Evolutionary conservation across 306 rosid genomes (phyloP).

Genomic region (Sicyos baderoa): DNA sequence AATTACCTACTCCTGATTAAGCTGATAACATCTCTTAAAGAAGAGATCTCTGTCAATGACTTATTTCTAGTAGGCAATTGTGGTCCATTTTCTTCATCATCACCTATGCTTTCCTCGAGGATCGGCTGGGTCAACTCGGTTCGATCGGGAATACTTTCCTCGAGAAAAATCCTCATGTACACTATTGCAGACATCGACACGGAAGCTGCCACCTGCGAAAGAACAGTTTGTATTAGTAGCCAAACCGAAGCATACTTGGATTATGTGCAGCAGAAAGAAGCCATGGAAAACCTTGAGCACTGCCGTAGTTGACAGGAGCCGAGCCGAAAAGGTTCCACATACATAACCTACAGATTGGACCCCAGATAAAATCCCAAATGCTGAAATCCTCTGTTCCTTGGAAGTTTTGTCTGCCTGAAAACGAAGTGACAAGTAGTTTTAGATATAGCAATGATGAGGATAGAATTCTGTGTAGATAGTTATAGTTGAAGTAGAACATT

Average conservation of each 20-base stretch:
- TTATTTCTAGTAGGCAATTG: conserved; percentile 19
- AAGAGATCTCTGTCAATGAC: conserved; percentile 44
- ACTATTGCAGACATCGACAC: conserved; percentile 42
- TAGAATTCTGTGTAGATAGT: no score
- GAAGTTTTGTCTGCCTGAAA: conserved; percentile 57
- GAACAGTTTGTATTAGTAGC: background rate
- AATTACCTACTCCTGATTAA: conserved; percentile 51
- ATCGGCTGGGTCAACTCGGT: conserved; percentile 39
- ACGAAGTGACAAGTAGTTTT: background rate
- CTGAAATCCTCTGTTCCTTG: conserved; percentile 41
- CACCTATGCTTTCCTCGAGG: conserved; percentile 27
- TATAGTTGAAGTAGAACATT: no score
- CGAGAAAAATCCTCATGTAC: conserved; percentile 72
- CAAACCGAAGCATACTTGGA: background rate
- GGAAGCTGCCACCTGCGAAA: conserved; percentile 49
- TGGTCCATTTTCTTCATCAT: conserved; percentile 17
- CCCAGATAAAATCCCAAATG: conserved; percentile 74
- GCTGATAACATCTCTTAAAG: conserved; percentile 31
- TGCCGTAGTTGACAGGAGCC: conserved; percentile 50
- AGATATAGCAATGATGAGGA: background rate
- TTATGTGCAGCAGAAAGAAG: background rate
- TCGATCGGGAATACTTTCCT: conserved; percentile 42
- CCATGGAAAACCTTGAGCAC: conserved; percentile 51
- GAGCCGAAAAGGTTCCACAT: conserved; percentile 59
- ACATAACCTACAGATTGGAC: conserved; percentile 50